These are phyloP conservation scores for Phytophthora tentaculata DNA, from an alignment of 352 stramenopile species.

Conservation along the genomic window DNA sequence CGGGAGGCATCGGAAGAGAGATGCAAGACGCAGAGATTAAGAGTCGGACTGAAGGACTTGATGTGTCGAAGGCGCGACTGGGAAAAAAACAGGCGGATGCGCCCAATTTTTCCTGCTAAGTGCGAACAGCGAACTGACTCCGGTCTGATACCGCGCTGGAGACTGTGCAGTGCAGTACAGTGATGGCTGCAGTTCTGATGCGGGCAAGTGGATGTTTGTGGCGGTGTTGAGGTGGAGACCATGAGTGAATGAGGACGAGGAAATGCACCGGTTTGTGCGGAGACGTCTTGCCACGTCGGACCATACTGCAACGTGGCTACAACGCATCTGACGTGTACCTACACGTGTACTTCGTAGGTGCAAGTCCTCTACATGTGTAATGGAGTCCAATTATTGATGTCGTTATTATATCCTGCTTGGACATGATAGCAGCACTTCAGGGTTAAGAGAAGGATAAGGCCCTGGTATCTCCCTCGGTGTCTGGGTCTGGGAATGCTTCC, in stretches of 20 bases:
- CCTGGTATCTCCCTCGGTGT: no score
- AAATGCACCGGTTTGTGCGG: neutral
- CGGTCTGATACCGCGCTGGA: conserved; percentile 1
- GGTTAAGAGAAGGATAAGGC: no score
- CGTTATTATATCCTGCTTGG: neutral
- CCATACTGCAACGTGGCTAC: conserved; percentile 21
- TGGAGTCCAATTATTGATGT: neutral
- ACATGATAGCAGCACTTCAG: neutral
- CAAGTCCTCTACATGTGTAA: conserved; percentile 17
- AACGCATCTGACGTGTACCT: conserved; percentile 12
- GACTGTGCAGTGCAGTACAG: neutral
- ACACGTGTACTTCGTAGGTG: no score
- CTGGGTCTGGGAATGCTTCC: no score
- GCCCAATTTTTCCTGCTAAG: conserved; percentile 7
- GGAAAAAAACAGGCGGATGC: conserved; percentile 21
- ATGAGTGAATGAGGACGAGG: neutral
- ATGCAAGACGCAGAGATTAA: conserved; percentile 10
- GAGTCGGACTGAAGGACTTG: conserved; percentile 33
- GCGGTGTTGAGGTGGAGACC: neutral
- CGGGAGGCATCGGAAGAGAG: neutral
- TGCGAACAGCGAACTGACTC: conserved; percentile 9
- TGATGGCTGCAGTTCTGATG: conserved; percentile 5
- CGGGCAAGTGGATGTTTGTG: neutral
- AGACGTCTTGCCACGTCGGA: conserved; percentile 14
- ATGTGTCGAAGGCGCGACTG: conserved; percentile 19